Evolutionary conservation across 306 rosid genomes (phyloP).

Genomic region (Astragalus glycyphyllos): DNA sequence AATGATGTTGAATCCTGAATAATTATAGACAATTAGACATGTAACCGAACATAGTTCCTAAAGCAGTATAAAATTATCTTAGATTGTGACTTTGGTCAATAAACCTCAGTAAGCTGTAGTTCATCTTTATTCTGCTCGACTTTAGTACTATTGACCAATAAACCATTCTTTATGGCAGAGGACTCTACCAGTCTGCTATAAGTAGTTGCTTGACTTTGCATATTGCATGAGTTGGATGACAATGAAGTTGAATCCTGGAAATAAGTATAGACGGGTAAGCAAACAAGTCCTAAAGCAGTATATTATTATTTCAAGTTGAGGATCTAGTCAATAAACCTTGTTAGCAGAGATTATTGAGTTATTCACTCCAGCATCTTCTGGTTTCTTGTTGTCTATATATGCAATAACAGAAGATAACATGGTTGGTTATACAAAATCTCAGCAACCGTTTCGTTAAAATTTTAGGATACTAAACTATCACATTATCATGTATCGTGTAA

Average conservation of each 20-base stretch:
- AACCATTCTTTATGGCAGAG: conserved; percentile 51
- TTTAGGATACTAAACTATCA: conserved; percentile 3
- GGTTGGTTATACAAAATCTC: conserved; percentile 33
- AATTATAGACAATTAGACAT: conserved; percentile 10
- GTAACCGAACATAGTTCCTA: conserved; percentile 32
- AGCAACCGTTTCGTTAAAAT: not conserved
- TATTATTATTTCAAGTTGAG: conserved; percentile 36
- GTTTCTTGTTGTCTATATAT: conserved; percentile 39
- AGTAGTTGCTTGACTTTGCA: conserved; percentile 74
- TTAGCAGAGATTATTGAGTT: conserved; percentile 21
- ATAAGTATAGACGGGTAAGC: conserved; percentile 24
- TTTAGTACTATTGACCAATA: conserved; percentile 42
- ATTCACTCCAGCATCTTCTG: conserved; percentile 39
- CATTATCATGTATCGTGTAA: conserved; percentile 4
- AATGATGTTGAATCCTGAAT: conserved; percentile 50
- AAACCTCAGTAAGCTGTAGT: conserved; percentile 47
- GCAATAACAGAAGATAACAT: conserved; percentile 17
- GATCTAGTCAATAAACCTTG: conserved; percentile 41
- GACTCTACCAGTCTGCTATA: conserved; percentile 79
- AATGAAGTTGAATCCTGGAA: conserved; percentile 51
- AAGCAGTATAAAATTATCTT: conserved; percentile 31
- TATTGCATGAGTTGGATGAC: conserved; percentile 48
- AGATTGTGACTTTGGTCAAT: conserved; percentile 11
- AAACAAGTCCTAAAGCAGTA: conserved; percentile 31
- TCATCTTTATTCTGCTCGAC: conserved; percentile 47